Conservation (phyloP, 2,329 filamentous ascomycete species). For the Beauveria varroae region DNA sequence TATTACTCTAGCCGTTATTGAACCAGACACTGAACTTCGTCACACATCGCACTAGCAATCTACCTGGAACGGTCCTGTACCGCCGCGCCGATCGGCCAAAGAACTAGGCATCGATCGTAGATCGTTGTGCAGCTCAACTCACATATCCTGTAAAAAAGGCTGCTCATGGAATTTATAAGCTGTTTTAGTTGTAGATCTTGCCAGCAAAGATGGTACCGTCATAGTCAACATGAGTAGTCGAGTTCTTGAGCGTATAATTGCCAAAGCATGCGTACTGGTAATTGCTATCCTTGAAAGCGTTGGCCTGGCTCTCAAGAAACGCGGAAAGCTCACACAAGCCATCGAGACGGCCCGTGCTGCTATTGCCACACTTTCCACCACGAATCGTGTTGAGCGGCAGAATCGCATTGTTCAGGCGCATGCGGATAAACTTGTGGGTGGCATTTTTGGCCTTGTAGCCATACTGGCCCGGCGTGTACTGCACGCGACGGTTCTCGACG, state of each 20-base stretch:
- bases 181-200: conserved; percentile 8
- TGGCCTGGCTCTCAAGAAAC: conserved; percentile 34
- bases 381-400: conserved; percentile 39
- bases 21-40: too few relatives aligned
- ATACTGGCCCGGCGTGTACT: conserved; percentile 36
- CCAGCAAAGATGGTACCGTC: conserved; percentile 29
- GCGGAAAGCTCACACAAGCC: conserved; percentile 35
- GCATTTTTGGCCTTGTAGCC: conserved; percentile 34
- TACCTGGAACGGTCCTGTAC: too few relatives aligned
- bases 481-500: conserved; percentile 29
- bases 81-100: too few relatives aligned
- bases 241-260: conserved; percentile 35
- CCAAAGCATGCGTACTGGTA: conserved; percentile 41
- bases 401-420: conserved; percentile 42
- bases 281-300: conserved; percentile 31
- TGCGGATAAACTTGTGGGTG: conserved; percentile 39
- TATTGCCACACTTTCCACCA: conserved; percentile 31
- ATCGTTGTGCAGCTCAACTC: too few relatives aligned
- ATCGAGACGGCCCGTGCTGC: conserved; percentile 28
- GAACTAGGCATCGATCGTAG: too few relatives aligned
- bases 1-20: too few relatives aligned
- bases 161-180: background rate
- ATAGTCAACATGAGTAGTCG: conserved; percentile 31
- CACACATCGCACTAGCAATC: too few relatives aligned
- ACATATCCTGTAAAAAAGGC: too few relatives aligned